Evolutionary conservation across 106 monocot species (phyloP).

Genomic region (Apostasia shenzhenica): DNA sequence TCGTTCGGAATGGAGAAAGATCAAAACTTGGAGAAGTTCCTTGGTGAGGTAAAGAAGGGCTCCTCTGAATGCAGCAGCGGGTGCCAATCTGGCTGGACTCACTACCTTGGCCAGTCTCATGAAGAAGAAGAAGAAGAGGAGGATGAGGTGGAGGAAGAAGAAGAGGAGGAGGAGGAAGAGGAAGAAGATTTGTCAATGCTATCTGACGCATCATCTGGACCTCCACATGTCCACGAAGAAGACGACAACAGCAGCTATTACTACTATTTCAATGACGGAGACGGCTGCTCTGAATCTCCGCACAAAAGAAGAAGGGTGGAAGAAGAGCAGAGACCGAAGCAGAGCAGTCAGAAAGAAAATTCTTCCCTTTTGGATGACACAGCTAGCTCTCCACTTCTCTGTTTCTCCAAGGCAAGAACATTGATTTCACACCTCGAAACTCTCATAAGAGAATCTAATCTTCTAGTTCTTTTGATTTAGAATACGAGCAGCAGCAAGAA

Average conservation of each 20-base stretch:
- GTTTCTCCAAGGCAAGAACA: conserved; percentile 29
- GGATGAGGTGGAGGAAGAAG: conserved; percentile 4
- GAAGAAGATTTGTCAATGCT: conserved; percentile 89
- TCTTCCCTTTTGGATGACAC: conserved; percentile 60
- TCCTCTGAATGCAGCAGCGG: conserved; percentile 76
- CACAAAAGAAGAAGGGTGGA: conserved; percentile 46
- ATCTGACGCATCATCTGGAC: conserved; percentile 97
- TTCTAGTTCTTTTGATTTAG: not conserved
- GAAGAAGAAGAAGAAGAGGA: conserved; percentile 1
- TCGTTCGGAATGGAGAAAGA: conserved; percentile 16
- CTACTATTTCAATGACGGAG: conserved; percentile 2
- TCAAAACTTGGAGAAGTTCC: conserved; percentile 20
- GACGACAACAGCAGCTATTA: conserved; percentile 8
- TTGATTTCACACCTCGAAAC: too few relatives aligned
- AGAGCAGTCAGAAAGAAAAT: not conserved
- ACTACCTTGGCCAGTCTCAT: conserved; percentile 51
- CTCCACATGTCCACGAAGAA: conserved; percentile 44
- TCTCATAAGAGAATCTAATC: too few relatives aligned
- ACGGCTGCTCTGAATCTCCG: not conserved
- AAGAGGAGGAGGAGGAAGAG: conserved; percentile 32
- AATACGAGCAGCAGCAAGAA: conserved; percentile 8
- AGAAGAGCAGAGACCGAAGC: not conserved
- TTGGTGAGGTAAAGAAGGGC: not conserved
- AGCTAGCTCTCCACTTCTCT: conserved; percentile 57
- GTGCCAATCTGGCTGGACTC: conserved; percentile 92